Conservation (phyloP, 176 grass and related monocot genomes). For the Thinopyrum elongatum region DNA sequence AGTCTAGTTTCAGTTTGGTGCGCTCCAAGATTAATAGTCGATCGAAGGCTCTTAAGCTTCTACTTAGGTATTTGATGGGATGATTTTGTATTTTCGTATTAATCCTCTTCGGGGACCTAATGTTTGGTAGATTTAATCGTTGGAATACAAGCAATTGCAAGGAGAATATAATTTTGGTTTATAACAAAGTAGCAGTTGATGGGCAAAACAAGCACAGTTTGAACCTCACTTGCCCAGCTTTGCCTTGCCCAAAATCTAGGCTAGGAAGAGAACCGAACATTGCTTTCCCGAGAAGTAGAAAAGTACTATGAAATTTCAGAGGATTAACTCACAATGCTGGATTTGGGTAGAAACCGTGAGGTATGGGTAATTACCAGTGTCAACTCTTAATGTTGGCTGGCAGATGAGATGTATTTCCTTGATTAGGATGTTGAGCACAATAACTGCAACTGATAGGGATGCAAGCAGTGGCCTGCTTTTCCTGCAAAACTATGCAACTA, state of each 20-base stretch:
- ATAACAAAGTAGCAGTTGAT: not conserved
- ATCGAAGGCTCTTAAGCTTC: not conserved
- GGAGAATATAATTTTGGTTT: not conserved
- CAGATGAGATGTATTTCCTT: slow-evolving; percentile 1
- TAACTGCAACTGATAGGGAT: not conserved
- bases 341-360: not conserved
- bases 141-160: slow-evolving; percentile 2
- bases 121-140: not conserved
- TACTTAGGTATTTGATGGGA: not conserved
- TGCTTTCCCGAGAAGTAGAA: not conserved
- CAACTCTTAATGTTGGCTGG: not conserved
- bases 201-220: not conserved
- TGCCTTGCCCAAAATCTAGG: not conserved
- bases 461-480: not conserved
- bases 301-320: not conserved
- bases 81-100: not conserved
- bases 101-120: not conserved
- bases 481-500: not conserved
- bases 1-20: not conserved
- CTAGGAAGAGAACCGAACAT: too few relatives aligned
- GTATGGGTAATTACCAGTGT: not conserved
- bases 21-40: not conserved
- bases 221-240: not conserved
- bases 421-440: not conserved
- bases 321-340: not conserved